phyloP scores from a whole-genome alignment of 2,329 filamentous ascomycete species.

The Dactylella cylindrospora region DNA sequence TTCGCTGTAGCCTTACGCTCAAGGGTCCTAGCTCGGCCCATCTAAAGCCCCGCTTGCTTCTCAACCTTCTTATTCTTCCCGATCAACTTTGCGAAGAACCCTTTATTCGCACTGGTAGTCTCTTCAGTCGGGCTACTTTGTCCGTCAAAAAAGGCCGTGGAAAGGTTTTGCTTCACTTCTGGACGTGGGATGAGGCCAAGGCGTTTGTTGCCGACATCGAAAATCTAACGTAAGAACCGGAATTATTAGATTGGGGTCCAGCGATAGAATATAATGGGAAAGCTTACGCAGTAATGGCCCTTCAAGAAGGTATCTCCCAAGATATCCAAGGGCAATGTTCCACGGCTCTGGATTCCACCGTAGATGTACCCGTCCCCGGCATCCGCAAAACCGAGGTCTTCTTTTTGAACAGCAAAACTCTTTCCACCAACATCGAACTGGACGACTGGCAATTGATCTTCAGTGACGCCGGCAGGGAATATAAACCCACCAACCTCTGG shows the following conservation, averaged over 20 bases:
- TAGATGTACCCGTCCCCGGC: constrained; percentile 61
- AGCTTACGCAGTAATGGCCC: constrained; percentile 63
- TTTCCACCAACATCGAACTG: constrained; percentile 65
- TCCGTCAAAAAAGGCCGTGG: constrained; percentile 11
- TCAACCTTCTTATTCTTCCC: constrained; percentile 35
- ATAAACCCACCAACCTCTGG: constrained; percentile 63
- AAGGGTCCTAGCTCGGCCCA: constrained; percentile 18
- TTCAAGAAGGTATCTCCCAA: constrained; percentile 66
- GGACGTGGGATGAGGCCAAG: constrained; percentile 64
- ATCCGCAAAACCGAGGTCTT: constrained; percentile 63
- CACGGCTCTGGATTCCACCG: constrained; percentile 67
- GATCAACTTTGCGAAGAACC: constrained; percentile 8
- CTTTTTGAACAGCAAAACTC: constrained; percentile 64
- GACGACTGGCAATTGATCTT: constrained; percentile 62
- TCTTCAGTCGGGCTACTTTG: constrained; percentile 7
- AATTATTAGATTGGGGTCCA: constrained; percentile 17
- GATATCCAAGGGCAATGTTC: constrained; percentile 63
- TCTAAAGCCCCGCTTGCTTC: constrained; percentile 37
- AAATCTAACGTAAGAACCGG: constrained; percentile 55
- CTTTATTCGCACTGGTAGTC: constrained; percentile 1
- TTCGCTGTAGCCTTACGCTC: constrained; percentile 18
- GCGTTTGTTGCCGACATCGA: constrained; percentile 63
- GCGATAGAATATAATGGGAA: not conserved
- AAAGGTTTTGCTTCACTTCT: constrained; percentile 49
- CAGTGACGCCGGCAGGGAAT: constrained; percentile 60